Evolutionary conservation across 441 rosid genomes (phyloP), one percentile per base, ranked within the genome.

Genomic region (Erodium moschatum): DNA sequence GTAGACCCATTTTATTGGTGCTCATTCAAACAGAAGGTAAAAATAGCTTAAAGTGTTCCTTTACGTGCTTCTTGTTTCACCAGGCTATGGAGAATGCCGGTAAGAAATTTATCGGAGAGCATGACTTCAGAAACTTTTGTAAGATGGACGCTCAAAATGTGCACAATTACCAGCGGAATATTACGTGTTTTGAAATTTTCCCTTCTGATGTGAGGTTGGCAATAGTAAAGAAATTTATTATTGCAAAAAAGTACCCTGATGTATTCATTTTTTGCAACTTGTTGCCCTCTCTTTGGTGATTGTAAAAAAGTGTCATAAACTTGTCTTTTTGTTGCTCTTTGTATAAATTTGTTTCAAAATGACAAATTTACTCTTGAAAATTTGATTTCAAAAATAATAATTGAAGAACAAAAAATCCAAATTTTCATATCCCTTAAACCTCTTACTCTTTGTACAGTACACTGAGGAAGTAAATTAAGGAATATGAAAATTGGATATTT

Each of bases 111-210:
- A 60, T 93, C 5, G 97, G 97, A 65, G 95, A 89, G 66, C 97
- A 93, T 69, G 91, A 93, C 78, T 93, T 90, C 84, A 83, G 91
- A 68, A 93, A 89, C 81, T 93, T 93, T 65, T 90, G 98, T 71
- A 90, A 90, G 88, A 90, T 90, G 97, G 98, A 93, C 77, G 98
- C 89, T 21, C 85, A 76, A 67, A 89, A 93, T 74, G 96, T 90
- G 66, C 97, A 89, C 78, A 80, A 82, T 75, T 90, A 86, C 74
- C 82, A 76, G 69, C 86, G 95, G 20, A 75, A 76, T 73, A 73
- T 89, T 69, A 78, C 86, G 20, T 85, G 83, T 70, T 86, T 93
- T 78, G 87, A 83, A 70, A 80, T 89, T 50, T 69, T 76, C 70
- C 82, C 91, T 75, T 86, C 80, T 78, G 76, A 81, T 82, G 79